phyloP scores from a whole-genome alignment of 2,329 filamentous ascomycete species.

The Akanthomyces uredinophilus region DNA sequence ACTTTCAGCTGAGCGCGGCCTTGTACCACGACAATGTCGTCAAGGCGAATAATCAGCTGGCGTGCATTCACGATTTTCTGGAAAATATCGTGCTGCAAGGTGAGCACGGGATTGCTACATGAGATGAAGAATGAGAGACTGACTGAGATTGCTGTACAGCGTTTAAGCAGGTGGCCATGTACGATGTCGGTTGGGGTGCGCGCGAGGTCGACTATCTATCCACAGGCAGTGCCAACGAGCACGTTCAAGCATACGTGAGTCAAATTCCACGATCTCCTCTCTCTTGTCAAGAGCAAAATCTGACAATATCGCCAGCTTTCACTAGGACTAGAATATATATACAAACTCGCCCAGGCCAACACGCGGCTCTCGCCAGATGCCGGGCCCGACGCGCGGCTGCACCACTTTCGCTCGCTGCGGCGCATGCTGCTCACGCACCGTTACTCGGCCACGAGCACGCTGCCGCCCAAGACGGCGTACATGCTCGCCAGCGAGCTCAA shows the following conservation, averaged over 20 bases:
- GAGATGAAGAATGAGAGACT: not conserved
- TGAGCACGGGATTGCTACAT: not conserved
- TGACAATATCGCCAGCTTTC: not conserved
- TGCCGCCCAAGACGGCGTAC: slow-evolving; percentile 2
- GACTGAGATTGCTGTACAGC: not conserved
- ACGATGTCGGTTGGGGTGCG: slow-evolving; percentile 6
- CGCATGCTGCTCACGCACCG: not conserved
- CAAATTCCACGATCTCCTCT: not conserved
- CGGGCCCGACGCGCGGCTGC: not conserved
- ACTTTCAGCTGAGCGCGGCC: not conserved
- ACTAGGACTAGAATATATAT: slow-evolving; percentile 5
- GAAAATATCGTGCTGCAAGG: slow-evolving; percentile 3
- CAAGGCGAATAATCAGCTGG: slow-evolving; percentile 3
- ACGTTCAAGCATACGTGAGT: slow-evolving; percentile 1
- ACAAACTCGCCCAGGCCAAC: slow-evolving; percentile 2
- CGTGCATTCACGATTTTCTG: slow-evolving; percentile 9
- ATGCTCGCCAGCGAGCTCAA: slow-evolving; percentile 10
- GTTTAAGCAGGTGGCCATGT: not conserved
- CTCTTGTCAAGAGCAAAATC: not conserved
- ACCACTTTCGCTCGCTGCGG: not conserved
- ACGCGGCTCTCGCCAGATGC: not conserved
- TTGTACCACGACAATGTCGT: not conserved
- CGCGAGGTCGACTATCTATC: slow-evolving; percentile 5
- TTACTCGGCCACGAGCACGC: not conserved
- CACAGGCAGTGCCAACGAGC: not conserved